Conservation (phyloP, 1,284 basidiomycete species). For the Omphalotus olearius region DNA sequence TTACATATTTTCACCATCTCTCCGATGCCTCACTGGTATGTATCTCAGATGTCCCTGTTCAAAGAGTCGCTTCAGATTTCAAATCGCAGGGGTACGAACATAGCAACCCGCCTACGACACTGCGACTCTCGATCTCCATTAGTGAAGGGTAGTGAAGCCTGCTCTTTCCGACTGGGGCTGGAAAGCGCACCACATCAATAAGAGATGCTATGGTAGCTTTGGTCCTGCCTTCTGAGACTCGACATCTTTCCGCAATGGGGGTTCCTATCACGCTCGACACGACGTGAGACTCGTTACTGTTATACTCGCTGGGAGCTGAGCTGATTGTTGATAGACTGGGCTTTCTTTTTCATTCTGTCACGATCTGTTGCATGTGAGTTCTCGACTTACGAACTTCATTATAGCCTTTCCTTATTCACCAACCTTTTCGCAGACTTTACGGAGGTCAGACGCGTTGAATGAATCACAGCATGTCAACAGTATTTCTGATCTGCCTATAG, state of each 20-base stretch:
- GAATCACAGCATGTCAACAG: neutral
- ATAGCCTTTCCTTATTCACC: neutral
- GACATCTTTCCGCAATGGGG: neutral
- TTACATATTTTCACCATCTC: no score
- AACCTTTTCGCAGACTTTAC: conserved; percentile 1
- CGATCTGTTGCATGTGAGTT: conserved; percentile 8
- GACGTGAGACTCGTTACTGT: neutral
- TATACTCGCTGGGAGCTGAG: neutral
- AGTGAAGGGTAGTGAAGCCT: no score
- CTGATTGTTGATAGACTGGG: conserved; percentile 1
- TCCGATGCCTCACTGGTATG: no score
- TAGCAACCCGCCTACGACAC: no score
- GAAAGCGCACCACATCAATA: no score
- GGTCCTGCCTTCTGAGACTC: no score
- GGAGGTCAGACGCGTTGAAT: conserved; percentile 1
- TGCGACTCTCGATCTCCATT: no score
- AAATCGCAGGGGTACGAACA: no score
- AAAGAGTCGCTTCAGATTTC: no score
- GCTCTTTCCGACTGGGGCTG: no score
- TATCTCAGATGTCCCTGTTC: no score
- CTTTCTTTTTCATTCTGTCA: conserved; percentile 7
- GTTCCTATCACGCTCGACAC: conserved; percentile 7
- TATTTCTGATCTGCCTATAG: neutral
- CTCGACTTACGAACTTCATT: neutral
- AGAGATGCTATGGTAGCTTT: no score